Percentiles rank a stretch among this genome's conserved stretches.
Evolutionary conservation across 805 yeast genomes (phyloP).

Genomic region (Kodamaea restingae): DNA sequence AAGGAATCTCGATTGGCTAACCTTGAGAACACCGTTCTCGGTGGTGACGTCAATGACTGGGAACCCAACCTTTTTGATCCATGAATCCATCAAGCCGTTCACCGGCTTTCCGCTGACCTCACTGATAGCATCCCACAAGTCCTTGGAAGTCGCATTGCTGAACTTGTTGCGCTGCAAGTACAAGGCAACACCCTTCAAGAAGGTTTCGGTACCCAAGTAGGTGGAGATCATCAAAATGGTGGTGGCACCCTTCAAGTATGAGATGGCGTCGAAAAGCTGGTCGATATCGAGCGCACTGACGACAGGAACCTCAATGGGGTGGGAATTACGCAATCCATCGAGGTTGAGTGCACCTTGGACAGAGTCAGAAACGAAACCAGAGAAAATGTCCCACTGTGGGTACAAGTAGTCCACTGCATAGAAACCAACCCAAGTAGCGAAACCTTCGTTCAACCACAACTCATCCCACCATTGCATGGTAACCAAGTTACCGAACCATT

Average conservation of each 20-base stretch:
- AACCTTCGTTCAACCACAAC: conserved; percentile 85
- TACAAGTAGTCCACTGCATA: conserved; percentile 62
- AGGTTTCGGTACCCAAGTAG: conserved; percentile 62
- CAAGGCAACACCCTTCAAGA: conserved; percentile 67
- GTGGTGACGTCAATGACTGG: conserved; percentile 56
- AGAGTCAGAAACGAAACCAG: conserved; percentile 48
- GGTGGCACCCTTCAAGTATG: conserved; percentile 79
- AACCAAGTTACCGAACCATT: conserved; percentile 87
- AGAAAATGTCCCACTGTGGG: conserved; percentile 81
- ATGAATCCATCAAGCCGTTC: conserved; percentile 54
- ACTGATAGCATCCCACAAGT: conserved; percentile 65
- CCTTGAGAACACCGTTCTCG: conserved; percentile 30
- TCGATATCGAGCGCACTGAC: conserved; percentile 72
- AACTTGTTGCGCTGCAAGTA: conserved; percentile 62
- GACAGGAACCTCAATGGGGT: conserved; percentile 83
- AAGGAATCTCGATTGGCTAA: conserved; percentile 57
- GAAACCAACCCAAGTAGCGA: conserved; percentile 84
- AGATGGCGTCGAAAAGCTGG: conserved; percentile 78
- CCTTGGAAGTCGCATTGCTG: conserved; percentile 69
- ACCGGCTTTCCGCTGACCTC: conserved; percentile 63
- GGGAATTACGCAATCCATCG: conserved; percentile 61
- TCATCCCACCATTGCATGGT: conserved; percentile 96
- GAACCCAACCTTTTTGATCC: conserved; percentile 74
- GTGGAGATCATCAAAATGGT: conserved; percentile 72
- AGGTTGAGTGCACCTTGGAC: conserved; percentile 49